Evolutionary conservation across 2,329 filamentous ascomycete species (phyloP).

Genomic region (Paraphoma chrysanthemicola): DNA sequence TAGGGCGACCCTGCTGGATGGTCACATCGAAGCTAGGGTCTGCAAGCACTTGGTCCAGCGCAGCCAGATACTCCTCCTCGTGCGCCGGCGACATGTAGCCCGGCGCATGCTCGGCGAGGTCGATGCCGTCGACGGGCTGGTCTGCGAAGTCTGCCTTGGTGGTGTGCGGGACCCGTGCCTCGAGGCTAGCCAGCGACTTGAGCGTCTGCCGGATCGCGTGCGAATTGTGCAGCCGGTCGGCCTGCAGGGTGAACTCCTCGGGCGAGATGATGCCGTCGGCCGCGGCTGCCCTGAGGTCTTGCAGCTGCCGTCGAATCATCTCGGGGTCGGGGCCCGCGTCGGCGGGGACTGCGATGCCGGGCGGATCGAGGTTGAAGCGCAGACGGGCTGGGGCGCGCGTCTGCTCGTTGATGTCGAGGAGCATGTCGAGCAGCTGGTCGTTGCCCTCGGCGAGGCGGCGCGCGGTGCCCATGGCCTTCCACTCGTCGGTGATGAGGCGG

Average conservation of each 20-base stretch:
- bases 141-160: slow-evolving; percentile 39
- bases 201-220: slow-evolving; percentile 28
- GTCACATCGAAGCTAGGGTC: slow-evolving; percentile 62
- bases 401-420: slow-evolving; percentile 88
- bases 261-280: slow-evolving; percentile 32
- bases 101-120: slow-evolving; percentile 64
- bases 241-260: slow-evolving; percentile 36
- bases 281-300: slow-evolving; percentile 46
- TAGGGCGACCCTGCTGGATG: slow-evolving; percentile 47
- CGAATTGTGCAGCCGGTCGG: slow-evolving; percentile 38
- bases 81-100: slow-evolving; percentile 74
- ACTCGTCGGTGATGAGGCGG: slow-evolving; percentile 79
- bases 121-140: slow-evolving; percentile 46
- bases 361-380: slow-evolving; percentile 71
- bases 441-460: slow-evolving; percentile 89
- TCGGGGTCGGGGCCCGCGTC: slow-evolving; percentile 33
- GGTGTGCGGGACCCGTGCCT: slow-evolving; percentile 51
- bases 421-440: slow-evolving; percentile 86
- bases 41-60: slow-evolving; percentile 63
- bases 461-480: slow-evolving; percentile 79
- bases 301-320: slow-evolving; percentile 31
- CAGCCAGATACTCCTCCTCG: slow-evolving; percentile 75
- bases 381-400: slow-evolving; percentile 77
- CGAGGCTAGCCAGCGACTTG: slow-evolving; percentile 47
- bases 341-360: slow-evolving; percentile 34